Evolutionary conservation across 2,329 filamentous ascomycete genomes (phyloP).

Genomic region (Beauveria brongniartii): DNA sequence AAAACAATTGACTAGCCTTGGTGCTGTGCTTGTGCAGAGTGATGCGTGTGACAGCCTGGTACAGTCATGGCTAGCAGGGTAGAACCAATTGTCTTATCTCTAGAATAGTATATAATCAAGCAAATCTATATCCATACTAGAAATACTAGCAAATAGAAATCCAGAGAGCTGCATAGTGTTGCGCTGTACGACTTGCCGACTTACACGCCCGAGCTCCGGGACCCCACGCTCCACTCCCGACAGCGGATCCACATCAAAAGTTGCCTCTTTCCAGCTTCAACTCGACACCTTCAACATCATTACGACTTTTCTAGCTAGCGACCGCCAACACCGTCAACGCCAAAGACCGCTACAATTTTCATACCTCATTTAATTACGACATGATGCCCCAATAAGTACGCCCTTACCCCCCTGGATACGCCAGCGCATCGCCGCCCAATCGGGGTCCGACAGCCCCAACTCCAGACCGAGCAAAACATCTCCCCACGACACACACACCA

Average conservation of each 20-base stretch:
- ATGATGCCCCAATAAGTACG: neutral
- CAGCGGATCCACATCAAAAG: neutral
- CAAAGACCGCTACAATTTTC: neutral
- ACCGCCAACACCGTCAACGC: neutral
- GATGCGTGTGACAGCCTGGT: neutral
- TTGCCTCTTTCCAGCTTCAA: neutral
- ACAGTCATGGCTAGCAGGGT: neutral
- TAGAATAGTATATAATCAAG: neutral
- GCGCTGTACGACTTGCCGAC: neutral
- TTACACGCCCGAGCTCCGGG: neutral
- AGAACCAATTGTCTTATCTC: neutral
- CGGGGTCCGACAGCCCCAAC: neutral
- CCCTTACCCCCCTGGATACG: neutral
- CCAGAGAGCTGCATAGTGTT: neutral
- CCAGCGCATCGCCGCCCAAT: neutral
- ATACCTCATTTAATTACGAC: neutral
- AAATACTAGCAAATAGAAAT: neutral
- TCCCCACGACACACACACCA: neutral
- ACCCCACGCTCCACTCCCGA: neutral
- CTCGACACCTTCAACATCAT: neutral
- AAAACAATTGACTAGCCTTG: neutral
- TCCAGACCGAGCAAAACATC: no score
- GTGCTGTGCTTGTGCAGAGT: neutral
- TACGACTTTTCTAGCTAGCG: neutral
- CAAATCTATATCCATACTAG: no score